Evolutionary conservation across 2,329 filamentous ascomycete species (phyloP), one percentile per base, ranked within the genome.

Genomic region (Fusarium nodosum): DNA sequence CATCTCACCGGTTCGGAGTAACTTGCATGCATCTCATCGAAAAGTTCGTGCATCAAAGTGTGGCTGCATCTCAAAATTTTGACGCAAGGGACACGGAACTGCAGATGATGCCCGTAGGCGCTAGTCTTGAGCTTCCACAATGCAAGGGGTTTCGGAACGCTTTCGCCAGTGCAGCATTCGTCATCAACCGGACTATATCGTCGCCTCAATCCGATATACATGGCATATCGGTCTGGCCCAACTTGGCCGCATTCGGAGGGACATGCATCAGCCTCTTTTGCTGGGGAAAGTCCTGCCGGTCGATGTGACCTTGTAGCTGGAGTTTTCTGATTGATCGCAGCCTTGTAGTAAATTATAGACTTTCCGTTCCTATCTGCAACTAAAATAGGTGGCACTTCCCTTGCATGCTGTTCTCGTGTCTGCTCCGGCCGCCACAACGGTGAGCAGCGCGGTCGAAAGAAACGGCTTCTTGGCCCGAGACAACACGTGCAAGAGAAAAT

Each of bases 101-200:
- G 66, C 31, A 45, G 46, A 60, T 62, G 47, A 30, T 30, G 28
- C 28, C 28, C 11, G 28, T 30, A 11, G 28, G 28, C 28, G 28
- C 28, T 55, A 58, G 55, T 48, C 18, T 30, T 36, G 50, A 12
- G 20, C 39, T 60, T 30, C 55, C 39, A 61, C 60, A 65, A 66
- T 71, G 68, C 64, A 71, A 71, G 68, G 68, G 55, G 48, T 56
- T 68, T 67, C 55, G 59, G 60, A 30, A 42, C 44, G n/a, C 63
- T 55, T 44, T 52, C 3, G 22, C 11, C n/a, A 56, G 54, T 68
- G 54, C 54, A 68, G 64, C 63, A 28, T 45, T 38, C 34, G 24
- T 31, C 45, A 64, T 52, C 12, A 38, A n/a, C 34, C 15, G 20
- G 22, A 44, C 10, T 39, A 42, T 39, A 34, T 24, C 26, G 10